Conservation (phyloP, 2,329 filamentous ascomycete species). For the Microdochium paspali region DNA sequence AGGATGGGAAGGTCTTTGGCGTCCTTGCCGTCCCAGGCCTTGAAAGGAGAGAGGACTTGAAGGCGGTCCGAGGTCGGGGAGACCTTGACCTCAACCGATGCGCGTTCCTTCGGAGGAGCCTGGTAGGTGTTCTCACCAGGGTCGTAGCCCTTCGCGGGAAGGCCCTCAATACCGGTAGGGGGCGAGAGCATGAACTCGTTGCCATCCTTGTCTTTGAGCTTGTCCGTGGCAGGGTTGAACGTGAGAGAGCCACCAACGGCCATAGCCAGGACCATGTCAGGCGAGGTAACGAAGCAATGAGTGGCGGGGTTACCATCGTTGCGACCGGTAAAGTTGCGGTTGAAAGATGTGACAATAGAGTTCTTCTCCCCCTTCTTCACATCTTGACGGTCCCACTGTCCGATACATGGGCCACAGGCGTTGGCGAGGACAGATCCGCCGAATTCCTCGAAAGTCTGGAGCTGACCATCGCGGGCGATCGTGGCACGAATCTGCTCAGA, state of each 20-base stretch:
- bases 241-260: slow-evolving; percentile 73
- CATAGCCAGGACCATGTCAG: slow-evolving; percentile 81
- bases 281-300: slow-evolving; percentile 86
- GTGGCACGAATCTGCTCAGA: slow-evolving; percentile 96
- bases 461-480: slow-evolving; percentile 81
- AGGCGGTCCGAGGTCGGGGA: slow-evolving; percentile 88
- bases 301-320: slow-evolving; percentile 95
- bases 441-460: slow-evolving; percentile 92
- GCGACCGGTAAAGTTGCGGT: slow-evolving; percentile 98
- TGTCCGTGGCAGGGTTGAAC: slow-evolving; percentile 94
- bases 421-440: slow-evolving; percentile 92
- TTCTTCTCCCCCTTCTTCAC: slow-evolving; percentile 93
- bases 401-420: slow-evolving; percentile 87
- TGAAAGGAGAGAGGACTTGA: slow-evolving; percentile 80
- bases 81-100: slow-evolving; percentile 66
- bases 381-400: slow-evolving; percentile 90
- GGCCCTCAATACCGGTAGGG: slow-evolving; percentile 64
- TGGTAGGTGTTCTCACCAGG: slow-evolving; percentile 91
- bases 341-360: slow-evolving; percentile 98
- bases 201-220: slow-evolving; percentile 87
- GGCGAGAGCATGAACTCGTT: slow-evolving; percentile 86
- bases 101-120: slow-evolving; percentile 76
- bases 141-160: slow-evolving; percentile 79
- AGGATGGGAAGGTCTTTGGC: slow-evolving; percentile 75
- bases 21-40: slow-evolving; percentile 88